phyloP scores from a whole-genome alignment of 495 filamentous ascomycete genomes.

The Chaetomium cochliodes region DNA sequence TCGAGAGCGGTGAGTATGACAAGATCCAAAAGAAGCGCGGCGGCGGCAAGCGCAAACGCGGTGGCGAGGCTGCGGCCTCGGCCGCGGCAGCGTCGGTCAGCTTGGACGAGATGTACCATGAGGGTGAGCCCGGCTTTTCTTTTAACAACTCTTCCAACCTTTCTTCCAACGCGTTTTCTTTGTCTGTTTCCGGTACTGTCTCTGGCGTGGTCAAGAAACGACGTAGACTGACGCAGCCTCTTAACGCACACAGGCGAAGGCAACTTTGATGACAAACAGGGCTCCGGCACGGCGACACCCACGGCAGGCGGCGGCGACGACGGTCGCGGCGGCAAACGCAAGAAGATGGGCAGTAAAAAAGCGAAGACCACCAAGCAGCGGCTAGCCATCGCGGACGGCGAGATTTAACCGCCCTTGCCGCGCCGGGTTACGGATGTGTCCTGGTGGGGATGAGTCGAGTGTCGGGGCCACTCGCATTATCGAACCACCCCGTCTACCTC shows the following conservation, averaged over 20 bases:
- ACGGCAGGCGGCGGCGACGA: slow-evolving; percentile 54
- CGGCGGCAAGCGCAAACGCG: slow-evolving; percentile 46
- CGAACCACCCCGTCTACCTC: background rate
- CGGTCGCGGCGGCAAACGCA: slow-evolving; percentile 47
- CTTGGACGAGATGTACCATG: slow-evolving; percentile 97
- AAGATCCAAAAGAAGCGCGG: slow-evolving; percentile 69
- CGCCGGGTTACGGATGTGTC: background rate
- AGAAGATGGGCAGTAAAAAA: slow-evolving; percentile 66
- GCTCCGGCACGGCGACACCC: slow-evolving; percentile 80
- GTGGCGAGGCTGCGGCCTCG: slow-evolving; percentile 25
- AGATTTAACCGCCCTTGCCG: slow-evolving; percentile 41
- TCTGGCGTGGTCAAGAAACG: background rate
- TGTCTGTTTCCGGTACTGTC: background rate
- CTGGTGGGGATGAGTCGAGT: background rate
- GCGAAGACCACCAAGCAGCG: slow-evolving; percentile 89
- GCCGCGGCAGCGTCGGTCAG: slow-evolving; percentile 59
- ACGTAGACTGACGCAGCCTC: slow-evolving; percentile 8
- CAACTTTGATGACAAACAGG: slow-evolving; percentile 86
- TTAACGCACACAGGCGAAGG: slow-evolving; percentile 69
- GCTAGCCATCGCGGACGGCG: slow-evolving; percentile 81
- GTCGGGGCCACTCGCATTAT: background rate
- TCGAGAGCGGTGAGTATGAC: slow-evolving; percentile 58
- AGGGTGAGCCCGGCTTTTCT: slow-evolving; percentile 62
- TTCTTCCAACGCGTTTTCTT: background rate
- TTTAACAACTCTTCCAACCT: background rate